A percentile compares a stretch with the other conserved stretches of the same genome.
Evolutionary conservation across 345 rosid genomes (phyloP).

Genomic region (Salix brachista): DNA sequence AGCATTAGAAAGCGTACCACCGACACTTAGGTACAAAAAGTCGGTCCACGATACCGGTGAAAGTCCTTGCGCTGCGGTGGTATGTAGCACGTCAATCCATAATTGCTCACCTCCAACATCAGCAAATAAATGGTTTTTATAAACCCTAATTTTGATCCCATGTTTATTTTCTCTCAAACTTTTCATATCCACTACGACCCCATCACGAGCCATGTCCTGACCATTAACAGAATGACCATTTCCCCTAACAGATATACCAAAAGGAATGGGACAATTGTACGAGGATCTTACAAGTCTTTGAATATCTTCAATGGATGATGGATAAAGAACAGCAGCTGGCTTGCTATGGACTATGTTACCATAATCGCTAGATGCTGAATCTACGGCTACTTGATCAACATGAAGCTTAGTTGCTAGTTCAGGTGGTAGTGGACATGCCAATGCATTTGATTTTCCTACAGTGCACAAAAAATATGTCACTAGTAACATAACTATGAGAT

Average conservation of each 20-base stretch:
- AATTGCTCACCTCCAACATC: constrained; percentile 24
- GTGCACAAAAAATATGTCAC: background rate
- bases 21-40: constrained; percentile 17
- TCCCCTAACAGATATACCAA: constrained; percentile 17
- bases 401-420: constrained; percentile 6
- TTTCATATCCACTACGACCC: constrained; percentile 19
- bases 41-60: constrained; percentile 32
- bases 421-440: constrained; percentile 2
- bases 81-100: constrained; percentile 25
- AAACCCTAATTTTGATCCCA: background rate
- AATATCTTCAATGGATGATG: constrained; percentile 13
- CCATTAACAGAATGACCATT: constrained; percentile 21
- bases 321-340: constrained; percentile 24
- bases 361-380: constrained; percentile 14
- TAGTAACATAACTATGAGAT: background rate
- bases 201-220: constrained; percentile 16
- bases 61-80: constrained; percentile 4
- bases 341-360: constrained; percentile 23
- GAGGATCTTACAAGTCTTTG: constrained; percentile 5
- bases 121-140: background rate
- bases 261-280: constrained; percentile 12
- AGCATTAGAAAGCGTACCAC: constrained; percentile 33
- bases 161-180: background rate
- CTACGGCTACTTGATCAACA: background rate
- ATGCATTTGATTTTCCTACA: background rate